phyloP scores from a whole-genome alignment of 768 basidiomycete genomes.

The Tephrocybe sp. region DNA sequence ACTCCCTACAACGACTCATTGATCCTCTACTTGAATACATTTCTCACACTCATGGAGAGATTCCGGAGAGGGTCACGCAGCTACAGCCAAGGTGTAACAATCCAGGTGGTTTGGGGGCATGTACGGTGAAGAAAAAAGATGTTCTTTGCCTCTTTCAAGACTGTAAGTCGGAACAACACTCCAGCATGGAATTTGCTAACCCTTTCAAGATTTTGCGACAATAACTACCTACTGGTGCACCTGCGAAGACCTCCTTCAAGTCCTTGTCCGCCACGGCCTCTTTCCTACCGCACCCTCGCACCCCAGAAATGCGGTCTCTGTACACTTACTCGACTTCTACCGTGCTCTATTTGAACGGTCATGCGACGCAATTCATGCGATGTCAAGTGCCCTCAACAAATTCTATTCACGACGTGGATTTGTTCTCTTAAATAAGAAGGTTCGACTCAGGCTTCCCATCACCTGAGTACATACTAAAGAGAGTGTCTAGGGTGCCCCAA shows the following conservation, averaged over 20 bases:
- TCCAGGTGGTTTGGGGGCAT: no score
- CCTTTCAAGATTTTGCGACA: conserved; percentile 14
- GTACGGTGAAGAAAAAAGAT: no score
- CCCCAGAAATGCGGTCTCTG: conserved; percentile 23
- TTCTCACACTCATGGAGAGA: no score
- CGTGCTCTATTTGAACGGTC: conserved; percentile 32
- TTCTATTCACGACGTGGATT: conserved; percentile 22
- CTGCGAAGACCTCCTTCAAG: conserved; percentile 20
- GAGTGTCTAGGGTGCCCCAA: neutral
- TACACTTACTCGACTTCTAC: conserved; percentile 32
- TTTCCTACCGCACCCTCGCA: conserved; percentile 30
- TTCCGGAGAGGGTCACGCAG: no score
- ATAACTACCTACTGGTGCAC: conserved; percentile 17
- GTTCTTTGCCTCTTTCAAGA: conserved; percentile 10
- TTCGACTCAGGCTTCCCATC: conserved; percentile 21
- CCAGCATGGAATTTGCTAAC: neutral
- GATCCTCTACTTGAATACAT: no score
- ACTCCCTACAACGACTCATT: no score
- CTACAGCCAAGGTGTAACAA: no score
- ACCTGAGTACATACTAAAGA: neutral
- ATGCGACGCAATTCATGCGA: conserved; percentile 32
- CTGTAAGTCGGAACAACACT: neutral
- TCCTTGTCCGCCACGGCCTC: conserved; percentile 28
- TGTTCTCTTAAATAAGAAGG: conserved; percentile 15
- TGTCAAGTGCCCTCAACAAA: conserved; percentile 24